Conservation (phyloP, 2,329 filamentous ascomycete genomes). For the Diaporthe batatas region DNA sequence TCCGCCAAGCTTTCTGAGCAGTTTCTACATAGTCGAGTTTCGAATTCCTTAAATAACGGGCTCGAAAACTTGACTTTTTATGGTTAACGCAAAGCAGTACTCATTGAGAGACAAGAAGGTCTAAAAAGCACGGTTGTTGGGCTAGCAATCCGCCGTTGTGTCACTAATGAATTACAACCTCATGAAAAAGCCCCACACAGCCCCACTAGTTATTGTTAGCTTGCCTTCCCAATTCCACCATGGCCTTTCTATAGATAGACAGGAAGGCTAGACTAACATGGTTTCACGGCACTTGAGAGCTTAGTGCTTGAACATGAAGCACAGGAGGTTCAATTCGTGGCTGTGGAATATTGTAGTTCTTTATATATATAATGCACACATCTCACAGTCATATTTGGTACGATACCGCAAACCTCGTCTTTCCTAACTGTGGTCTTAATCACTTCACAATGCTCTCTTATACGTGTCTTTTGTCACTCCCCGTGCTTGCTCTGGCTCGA, state of each 20-base stretch:
- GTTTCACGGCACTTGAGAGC: neutral
- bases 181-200: neutral
- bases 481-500: conserved; percentile 8
- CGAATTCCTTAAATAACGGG: neutral
- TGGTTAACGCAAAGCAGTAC: neutral
- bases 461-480: neutral
- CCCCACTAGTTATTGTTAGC: neutral
- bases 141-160: too few relatives aligned
- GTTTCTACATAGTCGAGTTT: neutral
- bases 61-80: neutral
- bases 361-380: neutral
- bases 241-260: neutral
- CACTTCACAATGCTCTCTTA: conserved; percentile 3
- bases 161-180: too few relatives aligned
- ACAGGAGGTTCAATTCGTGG: neutral
- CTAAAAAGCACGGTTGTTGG: too few relatives aligned
- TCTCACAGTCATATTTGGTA: neutral
- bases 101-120: neutral
- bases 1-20: neutral
- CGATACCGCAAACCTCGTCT: neutral
- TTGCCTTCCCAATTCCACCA: neutral
- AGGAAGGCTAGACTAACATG: neutral
- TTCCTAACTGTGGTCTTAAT: neutral
- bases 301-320: neutral
- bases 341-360: neutral